A percentile compares a stretch with the other conserved stretches of the same genome.
Evolutionary conservation across 305 asterid species (phyloP).

Genomic region (Fraxinus platypoda): DNA sequence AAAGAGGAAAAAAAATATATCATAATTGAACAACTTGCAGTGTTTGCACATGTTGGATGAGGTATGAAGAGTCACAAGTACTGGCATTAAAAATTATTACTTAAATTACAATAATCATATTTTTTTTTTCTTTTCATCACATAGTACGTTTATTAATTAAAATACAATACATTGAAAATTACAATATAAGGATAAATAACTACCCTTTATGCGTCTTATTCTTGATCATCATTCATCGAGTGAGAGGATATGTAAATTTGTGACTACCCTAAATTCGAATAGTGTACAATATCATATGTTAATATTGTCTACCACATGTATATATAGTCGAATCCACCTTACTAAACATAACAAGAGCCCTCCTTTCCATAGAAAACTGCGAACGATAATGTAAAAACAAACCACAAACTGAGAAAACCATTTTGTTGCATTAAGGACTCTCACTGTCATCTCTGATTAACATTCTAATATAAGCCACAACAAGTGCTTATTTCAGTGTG

Average conservation of each 20-base stretch:
- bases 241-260: too few relatives aligned
- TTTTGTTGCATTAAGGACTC: background rate
- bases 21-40: background rate
- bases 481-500: conserved; percentile 66
- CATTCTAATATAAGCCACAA: conserved; percentile 57
- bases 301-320: background rate
- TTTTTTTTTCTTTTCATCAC: too few relatives aligned
- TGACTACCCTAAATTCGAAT: too few relatives aligned
- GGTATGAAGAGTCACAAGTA: background rate
- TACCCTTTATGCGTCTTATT: too few relatives aligned
- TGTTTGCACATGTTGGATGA: background rate
- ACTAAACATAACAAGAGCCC: background rate
- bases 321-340: background rate
- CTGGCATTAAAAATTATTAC: background rate
- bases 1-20: background rate
- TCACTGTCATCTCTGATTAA: conserved; percentile 34
- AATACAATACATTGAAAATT: too few relatives aligned
- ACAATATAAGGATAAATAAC: too few relatives aligned
- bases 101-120: too few relatives aligned
- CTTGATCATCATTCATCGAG: too few relatives aligned
- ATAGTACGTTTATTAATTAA: too few relatives aligned
- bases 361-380: background rate
- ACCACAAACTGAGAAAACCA: background rate
- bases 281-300: too few relatives aligned
- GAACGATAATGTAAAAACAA: background rate